A percentile compares a stretch with the other conserved stretches of the same genome.
Conservation (phyloP, 768 basidiomycete genomes). For the Hygrocybe coccinea region DNA sequence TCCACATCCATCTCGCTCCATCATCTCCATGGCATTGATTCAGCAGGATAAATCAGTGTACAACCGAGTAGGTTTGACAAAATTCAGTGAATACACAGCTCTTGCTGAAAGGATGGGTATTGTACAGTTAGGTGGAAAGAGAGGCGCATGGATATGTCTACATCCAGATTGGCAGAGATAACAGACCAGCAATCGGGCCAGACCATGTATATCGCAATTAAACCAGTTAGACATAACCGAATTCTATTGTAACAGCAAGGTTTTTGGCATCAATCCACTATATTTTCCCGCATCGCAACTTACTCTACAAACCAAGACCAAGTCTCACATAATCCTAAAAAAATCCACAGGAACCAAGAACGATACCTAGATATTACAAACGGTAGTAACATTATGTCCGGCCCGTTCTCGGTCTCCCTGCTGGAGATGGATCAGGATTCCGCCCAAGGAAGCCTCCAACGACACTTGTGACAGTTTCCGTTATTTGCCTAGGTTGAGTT, state of each 20-base stretch:
- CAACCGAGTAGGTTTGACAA: conserved; percentile 9
- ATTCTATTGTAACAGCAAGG: too few relatives aligned
- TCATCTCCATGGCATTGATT: not conserved
- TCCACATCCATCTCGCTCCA: not conserved
- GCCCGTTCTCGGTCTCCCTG: conserved; percentile 8
- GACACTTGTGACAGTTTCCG: conserved; percentile 74
- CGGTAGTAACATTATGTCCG: not conserved
- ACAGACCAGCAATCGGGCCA: too few relatives aligned
- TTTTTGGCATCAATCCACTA: too few relatives aligned
- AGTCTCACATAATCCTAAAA: too few relatives aligned
- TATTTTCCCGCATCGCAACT: too few relatives aligned
- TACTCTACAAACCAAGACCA: too few relatives aligned
- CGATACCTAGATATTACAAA: not conserved
- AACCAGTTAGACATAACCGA: too few relatives aligned
- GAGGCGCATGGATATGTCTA: conserved; percentile 14
- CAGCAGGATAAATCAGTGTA: conserved; percentile 3
- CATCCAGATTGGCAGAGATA: conserved; percentile 3
- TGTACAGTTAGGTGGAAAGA: conserved; percentile 9
- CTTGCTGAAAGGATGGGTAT: conserved; percentile 13
- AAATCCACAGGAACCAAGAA: too few relatives aligned
- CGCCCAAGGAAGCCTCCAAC: conserved; percentile 72
- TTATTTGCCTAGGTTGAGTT: conserved; percentile 61
- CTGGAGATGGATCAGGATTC: conserved; percentile 32
- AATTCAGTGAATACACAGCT: conserved; percentile 11
- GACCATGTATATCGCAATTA: not conserved